A percentile compares a stretch with the other conserved stretches of the same genome.
Evolutionary conservation across 2,329 filamentous ascomycete species (phyloP).

Genomic region (Aspergillus spinulosporus): DNA sequence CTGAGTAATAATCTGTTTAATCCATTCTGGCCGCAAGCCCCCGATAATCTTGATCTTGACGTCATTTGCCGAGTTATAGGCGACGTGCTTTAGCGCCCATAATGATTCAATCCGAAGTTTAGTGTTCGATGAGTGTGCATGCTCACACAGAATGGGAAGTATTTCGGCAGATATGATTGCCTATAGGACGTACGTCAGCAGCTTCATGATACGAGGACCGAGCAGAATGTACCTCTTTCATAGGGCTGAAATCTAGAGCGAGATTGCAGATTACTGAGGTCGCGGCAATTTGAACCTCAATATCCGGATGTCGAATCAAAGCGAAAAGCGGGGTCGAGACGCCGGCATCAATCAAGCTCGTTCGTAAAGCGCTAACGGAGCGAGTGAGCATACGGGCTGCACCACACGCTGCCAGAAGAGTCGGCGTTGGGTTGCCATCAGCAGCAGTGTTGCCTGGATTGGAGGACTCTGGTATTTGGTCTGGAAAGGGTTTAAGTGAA

Average conservation of each 20-base stretch:
- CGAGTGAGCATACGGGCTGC: constrained; percentile 78
- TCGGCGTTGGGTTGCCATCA: constrained; percentile 75
- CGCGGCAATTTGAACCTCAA: constrained; percentile 81
- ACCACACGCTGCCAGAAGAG: constrained; percentile 82
- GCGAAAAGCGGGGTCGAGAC: constrained; percentile 75
- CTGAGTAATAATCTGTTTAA: constrained; percentile 73
- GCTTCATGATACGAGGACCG: background rate
- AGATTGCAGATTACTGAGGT: constrained; percentile 84
- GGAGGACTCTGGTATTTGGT: constrained; percentile 29
- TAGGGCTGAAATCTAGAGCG: constrained; percentile 83
- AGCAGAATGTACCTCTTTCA: constrained; percentile 66
- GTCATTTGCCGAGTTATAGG: constrained; percentile 68
- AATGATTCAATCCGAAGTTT: constrained; percentile 79
- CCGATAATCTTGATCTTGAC: constrained; percentile 77
- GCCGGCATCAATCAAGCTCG: constrained; percentile 80
- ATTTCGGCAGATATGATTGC: constrained; percentile 72
- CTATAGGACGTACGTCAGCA: constrained; percentile 44
- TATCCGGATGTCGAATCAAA: constrained; percentile 71
- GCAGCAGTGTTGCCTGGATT: constrained; percentile 43
- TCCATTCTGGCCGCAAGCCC: constrained; percentile 74
- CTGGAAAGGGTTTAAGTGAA: constrained; percentile 65
- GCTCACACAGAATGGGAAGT: constrained; percentile 74
- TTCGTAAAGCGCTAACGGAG: constrained; percentile 80
- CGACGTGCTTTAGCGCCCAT: constrained; percentile 91
- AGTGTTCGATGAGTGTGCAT: constrained; percentile 77